A percentile compares a stretch with the other conserved stretches of the same genome.
Conservation (phyloP, 352 stramenopile genomes). For the Phytopythium oedochilum region DNA sequence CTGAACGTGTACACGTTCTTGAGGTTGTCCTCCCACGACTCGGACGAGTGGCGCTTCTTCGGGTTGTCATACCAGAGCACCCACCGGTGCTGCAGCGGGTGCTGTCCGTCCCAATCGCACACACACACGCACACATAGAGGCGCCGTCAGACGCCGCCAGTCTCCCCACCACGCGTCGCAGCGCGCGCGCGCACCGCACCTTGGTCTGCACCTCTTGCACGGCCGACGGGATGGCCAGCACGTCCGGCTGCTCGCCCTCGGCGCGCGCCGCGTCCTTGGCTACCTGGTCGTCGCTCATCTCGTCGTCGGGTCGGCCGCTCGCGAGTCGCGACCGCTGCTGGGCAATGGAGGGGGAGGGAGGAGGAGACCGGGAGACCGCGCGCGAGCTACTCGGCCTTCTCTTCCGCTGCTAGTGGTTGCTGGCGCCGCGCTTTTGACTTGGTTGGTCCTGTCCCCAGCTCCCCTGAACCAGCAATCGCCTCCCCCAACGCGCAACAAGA, state of each 20-base stretch:
- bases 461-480: not conserved
- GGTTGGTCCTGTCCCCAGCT: slow-evolving; percentile 17
- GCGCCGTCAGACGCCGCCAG: slow-evolving; percentile 9
- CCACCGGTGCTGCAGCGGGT: slow-evolving; percentile 85
- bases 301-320: not conserved
- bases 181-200: slow-evolving; percentile 25
- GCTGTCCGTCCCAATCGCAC: slow-evolving; percentile 23
- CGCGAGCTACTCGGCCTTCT: not conserved
- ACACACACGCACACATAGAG: slow-evolving; percentile 5
- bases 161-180: not conserved
- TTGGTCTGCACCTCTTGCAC: slow-evolving; percentile 57
- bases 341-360: not conserved
- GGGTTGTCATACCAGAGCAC: slow-evolving; percentile 89
- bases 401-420: slow-evolving; percentile 16
- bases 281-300: slow-evolving; percentile 38
- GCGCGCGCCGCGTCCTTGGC: slow-evolving; percentile 24
- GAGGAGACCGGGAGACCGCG: not conserved
- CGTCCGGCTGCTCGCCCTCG: slow-evolving; percentile 13
- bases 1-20: slow-evolving; percentile 94
- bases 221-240: slow-evolving; percentile 28
- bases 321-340: too few relatives aligned
- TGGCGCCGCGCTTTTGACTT: slow-evolving; percentile 13
- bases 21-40: slow-evolving; percentile 88
- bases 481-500: slow-evolving; percentile 5
- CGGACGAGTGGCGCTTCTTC: slow-evolving; percentile 85